Base-by-base conservation (phyloP, 2,329 filamentous ascomycete species). In the Penicillium hordei region DNA sequence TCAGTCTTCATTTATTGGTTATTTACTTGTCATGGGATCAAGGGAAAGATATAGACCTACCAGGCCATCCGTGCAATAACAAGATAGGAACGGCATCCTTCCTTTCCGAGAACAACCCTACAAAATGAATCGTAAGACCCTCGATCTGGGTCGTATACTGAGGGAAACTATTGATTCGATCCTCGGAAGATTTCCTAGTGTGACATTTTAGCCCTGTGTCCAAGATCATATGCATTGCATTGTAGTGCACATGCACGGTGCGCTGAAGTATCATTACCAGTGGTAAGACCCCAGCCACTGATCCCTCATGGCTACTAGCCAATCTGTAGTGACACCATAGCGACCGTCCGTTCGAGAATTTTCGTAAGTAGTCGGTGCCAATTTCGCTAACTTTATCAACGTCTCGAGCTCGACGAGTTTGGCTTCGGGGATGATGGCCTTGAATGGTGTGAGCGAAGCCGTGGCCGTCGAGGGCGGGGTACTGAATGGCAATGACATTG, bases 311-410 rank as follows among this genome's bases (percentile, higher is more conserved):
- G 70, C 50, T 0, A 60, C 59, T 29, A 84, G 70, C 81, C 81
- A 85, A 34, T 80, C 73, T 4, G 75, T 73, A 0, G 71, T 75
- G 39, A 82, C 72, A 1, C 82, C 82, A 65, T 76, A 82, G 2
- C 65, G 69, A 17, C 74, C 67, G 39, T 80, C 74, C 9, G 69
- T 56, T n/a, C 75, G 72, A 19, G 70, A 68, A 65, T 81, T 82
- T 63, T 83, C 81, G 40, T 75, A 84, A 2, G 79, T 80, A 4
- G 70, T 65, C 1, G 81, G 79, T 0, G 76, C 81, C 13, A 84
- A 71, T 48, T 76, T 79, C 4, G 81, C 80, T 5, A 82, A 67
- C 48, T 74, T 73, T 10, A 84, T 64, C 1, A 84, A 70, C 4
- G 77, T 72, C 53, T 76, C 73, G 59, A 84, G 77, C 15, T 81